Evolutionary conservation across 1,139 yeast genomes (phyloP).

Genomic region (Saccharomyces hybrid): DNA sequence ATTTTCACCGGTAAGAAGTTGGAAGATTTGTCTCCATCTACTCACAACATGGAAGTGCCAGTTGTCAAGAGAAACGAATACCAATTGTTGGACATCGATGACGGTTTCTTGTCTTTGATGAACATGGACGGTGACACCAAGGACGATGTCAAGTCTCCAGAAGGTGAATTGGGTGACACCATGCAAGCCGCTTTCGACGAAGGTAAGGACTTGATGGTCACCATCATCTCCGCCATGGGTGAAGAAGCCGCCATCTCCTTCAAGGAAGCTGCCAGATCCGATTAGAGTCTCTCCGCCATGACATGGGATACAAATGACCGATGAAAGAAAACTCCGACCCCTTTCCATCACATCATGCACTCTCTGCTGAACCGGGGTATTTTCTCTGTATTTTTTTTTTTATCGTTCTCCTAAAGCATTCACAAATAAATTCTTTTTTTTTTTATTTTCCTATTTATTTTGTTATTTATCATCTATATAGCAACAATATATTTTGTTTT

Average conservation of each 20-base stretch:
- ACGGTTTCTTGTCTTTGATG: slow-evolving; percentile 96
- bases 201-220: slow-evolving; percentile 93
- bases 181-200: slow-evolving; percentile 89
- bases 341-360: neutral
- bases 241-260: slow-evolving; percentile 97
- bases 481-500: neutral
- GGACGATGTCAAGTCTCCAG: slow-evolving; percentile 98
- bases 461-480: slow-evolving; percentile 1
- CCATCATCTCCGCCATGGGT: slow-evolving; percentile 96
- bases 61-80: slow-evolving; percentile 89
- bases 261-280: slow-evolving; percentile 92
- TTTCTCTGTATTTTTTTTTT: neutral
- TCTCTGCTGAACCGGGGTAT: neutral
- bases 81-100: slow-evolving; percentile 97
- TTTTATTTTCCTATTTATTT: neutral
- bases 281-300: slow-evolving; percentile 18
- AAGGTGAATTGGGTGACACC: slow-evolving; percentile 92
- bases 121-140: slow-evolving; percentile 95
- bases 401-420: slow-evolving; percentile 1
- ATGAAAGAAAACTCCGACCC: neutral
- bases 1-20: slow-evolving; percentile 98
- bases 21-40: slow-evolving; percentile 99
- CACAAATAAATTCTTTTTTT: neutral
- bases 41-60: slow-evolving; percentile 99
- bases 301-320: neutral